Evolutionary conservation across 305 asterid genomes (phyloP).

Genomic region (Salvia sclarea): DNA sequence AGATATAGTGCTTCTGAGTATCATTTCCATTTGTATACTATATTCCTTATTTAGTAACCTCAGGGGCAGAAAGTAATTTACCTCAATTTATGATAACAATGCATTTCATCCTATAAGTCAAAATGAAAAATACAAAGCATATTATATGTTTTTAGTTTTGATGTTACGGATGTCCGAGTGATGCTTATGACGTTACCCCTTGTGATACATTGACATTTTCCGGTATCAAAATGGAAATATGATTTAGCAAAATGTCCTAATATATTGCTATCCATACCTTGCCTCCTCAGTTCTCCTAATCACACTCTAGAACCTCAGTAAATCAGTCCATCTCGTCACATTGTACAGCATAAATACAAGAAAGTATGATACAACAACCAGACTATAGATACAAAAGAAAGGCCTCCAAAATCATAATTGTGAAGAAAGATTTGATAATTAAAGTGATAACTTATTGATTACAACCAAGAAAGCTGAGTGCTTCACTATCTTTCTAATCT

Average conservation of each 20-base stretch:
- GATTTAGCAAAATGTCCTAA: neutral
- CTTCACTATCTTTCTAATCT: neutral
- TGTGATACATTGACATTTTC: neutral
- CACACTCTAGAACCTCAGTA: too few relatives aligned
- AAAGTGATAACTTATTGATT: neutral
- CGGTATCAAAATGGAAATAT: neutral
- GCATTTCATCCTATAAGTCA: neutral
- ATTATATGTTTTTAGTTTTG: neutral
- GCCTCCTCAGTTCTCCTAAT: too few relatives aligned
- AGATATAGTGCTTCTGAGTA: neutral
- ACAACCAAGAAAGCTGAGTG: neutral
- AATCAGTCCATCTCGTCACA: too few relatives aligned
- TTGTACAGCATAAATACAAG: too few relatives aligned
- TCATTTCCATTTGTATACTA: neutral
- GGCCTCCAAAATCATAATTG: constrained; percentile 2
- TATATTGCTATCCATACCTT: too few relatives aligned
- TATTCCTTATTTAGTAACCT: neutral
- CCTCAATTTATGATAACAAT: neutral
- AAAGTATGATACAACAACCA: neutral
- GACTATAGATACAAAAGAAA: neutral
- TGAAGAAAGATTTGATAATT: neutral
- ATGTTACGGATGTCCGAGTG: neutral
- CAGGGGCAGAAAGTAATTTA: neutral
- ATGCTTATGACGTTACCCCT: neutral
- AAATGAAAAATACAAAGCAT: neutral